Evolutionary conservation across 768 basidiomycete species (phyloP), one percentile per base, ranked within the genome.

Genomic region (Coprinopsis strossmayeri): DNA sequence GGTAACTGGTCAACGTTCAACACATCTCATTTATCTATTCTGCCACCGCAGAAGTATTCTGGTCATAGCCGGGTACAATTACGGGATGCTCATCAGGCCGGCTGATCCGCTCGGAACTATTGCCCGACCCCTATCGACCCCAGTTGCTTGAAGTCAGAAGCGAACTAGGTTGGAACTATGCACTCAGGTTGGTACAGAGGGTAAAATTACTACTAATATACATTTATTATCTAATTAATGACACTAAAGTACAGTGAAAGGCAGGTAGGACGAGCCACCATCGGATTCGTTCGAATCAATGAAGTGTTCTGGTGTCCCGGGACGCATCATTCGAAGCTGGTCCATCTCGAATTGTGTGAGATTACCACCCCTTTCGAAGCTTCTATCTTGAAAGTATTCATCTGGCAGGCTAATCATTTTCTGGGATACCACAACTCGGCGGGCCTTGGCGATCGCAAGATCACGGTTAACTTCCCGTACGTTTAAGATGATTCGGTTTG

Each of bases 401-500:
- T 42, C 40, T 20, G 34, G 24, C 2, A 40, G 17, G 37, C 27
- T 46, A 46, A 40, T 51, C 53, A 35, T 54, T 45, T 17, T 47
- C 48, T 13, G 47, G 50, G 24, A 40, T 35, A 7, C 46, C 51
- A 12, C 49, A 46, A 5, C 51, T 37, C 41, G 18, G 1, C 44
- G 50, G 13, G 32, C 20, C 23, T 37, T 44, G 15, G 48, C 40
- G 17, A 25, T 45, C 13, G 59, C 58, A 7, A 59, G 41, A 9
- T 66, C 62, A 17, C 61, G 60, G 40, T 67, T 69, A 13, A 70
- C 63, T 40, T 64, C 58, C 9, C 78, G 76, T 23, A 81, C 74
- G 52, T 81, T 81, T 26, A 81, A 65, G 21, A 77, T 70, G 12
- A 81, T 68, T 18, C 79, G 67, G 56, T 75, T 81, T n/a, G 76